Evolutionary conservation across 176 grass and related monocot species (phyloP), one percentile per base, ranked within the genome.

Genomic region (Musa itinerans): DNA sequence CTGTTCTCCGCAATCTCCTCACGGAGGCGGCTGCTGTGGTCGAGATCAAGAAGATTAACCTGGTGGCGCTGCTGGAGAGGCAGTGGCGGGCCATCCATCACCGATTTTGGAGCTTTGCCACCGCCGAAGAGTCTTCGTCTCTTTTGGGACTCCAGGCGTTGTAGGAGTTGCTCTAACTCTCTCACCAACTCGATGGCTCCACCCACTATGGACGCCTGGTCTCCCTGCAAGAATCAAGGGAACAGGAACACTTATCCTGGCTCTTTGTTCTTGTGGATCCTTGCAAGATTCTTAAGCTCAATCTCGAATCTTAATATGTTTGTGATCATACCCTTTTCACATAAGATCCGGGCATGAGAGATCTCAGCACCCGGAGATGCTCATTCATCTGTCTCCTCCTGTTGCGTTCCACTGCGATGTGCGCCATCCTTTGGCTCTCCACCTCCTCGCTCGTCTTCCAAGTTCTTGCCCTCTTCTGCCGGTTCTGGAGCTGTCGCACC

Each of bases 1-100:
- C 95, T 99, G 83, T 99, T 99, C 86, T 94, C 96, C 0, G 88
- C 96, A 71, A 82, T 83, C 61, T 94, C 95, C 82, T 99, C 95
- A 24, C 66, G 67, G 83, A 84, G 57, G 77, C 64, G 76, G 3
- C 71, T 16, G 16, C 19, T 74, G 12, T 71, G 69, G 23, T 89
- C 89, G 76, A 91, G 80, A 71, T 92, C 88, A 16, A 94, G 79
- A 11, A 82, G 48, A 79, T 96, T 88, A 56, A 15, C 25, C 8
- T 69, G 52, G 61, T 27, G 71, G 64, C 68, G 12, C 20, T 81
- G 68, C 68, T 48, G 54, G 9, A 8, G 76, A 61, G 77, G 78
- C 50, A 3, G 79, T 3, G 2, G 77, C 61, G 11, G 57, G 2
- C 68, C 80, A 7, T 94, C 95, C 20, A 81, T 73, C 51, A 86